phyloP scores from a whole-genome alignment of 2,329 filamentous ascomycete species.

The Alternaria sp. region DNA sequence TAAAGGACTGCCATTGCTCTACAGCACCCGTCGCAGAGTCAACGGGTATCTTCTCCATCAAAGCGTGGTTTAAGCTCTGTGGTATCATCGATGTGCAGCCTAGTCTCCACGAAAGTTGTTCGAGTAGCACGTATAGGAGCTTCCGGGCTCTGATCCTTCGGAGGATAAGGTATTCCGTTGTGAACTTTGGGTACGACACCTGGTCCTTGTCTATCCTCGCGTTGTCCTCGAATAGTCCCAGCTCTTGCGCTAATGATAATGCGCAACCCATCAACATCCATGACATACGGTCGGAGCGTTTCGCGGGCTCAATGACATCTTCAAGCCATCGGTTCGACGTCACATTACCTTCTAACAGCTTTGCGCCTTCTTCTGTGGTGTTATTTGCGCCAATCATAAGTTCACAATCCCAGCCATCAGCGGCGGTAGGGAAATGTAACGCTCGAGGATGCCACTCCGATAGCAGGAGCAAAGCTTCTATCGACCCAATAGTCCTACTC shows the following conservation, averaged over 20 bases:
- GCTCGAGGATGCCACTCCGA: slow-evolving; percentile 66
- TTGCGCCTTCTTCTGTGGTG: slow-evolving; percentile 47
- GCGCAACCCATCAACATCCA: slow-evolving; percentile 67
- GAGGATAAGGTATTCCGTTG: slow-evolving; percentile 40
- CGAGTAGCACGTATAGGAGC: slow-evolving; percentile 57
- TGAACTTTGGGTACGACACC: slow-evolving; percentile 44
- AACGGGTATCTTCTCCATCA: slow-evolving; percentile 52
- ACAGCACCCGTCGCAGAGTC: slow-evolving; percentile 48
- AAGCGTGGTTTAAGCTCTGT: slow-evolving; percentile 52
- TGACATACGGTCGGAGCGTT: slow-evolving; percentile 65
- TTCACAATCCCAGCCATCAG: slow-evolving; percentile 65
- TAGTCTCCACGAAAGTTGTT: slow-evolving; percentile 61
- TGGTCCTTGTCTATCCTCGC: slow-evolving; percentile 48
- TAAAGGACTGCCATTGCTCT: slow-evolving; percentile 61
- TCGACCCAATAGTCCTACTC: slow-evolving; percentile 60
- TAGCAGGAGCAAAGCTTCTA: slow-evolving; percentile 63
- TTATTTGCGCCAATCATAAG: slow-evolving; percentile 55
- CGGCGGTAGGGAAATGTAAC: slow-evolving; percentile 62
- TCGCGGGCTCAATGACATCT: slow-evolving; percentile 63
- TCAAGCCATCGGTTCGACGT: slow-evolving; percentile 58
- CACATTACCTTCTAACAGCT: slow-evolving; percentile 45
- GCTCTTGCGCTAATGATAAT: slow-evolving; percentile 61
- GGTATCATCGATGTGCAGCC: slow-evolving; percentile 62
- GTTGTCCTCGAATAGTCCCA: slow-evolving; percentile 59
- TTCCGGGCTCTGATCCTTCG: slow-evolving; percentile 47